Evolutionary conservation across 768 basidiomycete genomes (phyloP).

Genomic region (Mycena maculata): DNA sequence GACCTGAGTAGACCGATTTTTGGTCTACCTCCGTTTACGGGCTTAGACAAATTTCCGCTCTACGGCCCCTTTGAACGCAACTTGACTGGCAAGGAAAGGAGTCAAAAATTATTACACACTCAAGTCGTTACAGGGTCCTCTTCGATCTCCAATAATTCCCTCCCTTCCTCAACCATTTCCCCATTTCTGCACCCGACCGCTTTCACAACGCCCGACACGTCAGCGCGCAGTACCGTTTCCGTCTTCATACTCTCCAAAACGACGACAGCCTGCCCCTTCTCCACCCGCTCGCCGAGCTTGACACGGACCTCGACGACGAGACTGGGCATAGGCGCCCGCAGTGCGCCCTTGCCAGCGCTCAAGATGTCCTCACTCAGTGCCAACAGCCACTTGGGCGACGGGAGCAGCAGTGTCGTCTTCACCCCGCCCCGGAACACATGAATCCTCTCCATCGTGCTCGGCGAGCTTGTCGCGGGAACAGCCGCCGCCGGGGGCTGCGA

Average conservation of each 20-base stretch:
- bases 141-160: conserved; percentile 79
- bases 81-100: no score
- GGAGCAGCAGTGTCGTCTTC: conserved; percentile 74
- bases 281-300: conserved; percentile 78
- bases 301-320: conserved; percentile 91
- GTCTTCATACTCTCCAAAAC: conserved; percentile 98
- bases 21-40: no score
- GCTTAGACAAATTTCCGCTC: no score
- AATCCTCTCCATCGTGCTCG: conserved; percentile 75
- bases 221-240: conserved; percentile 86
- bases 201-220: conserved; percentile 74
- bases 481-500: conserved; percentile 70
- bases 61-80: no score
- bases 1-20: no score
- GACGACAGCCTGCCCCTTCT: conserved; percentile 83
- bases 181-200: conserved; percentile 83
- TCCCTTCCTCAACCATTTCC: conserved; percentile 92
- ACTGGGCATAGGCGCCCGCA: conserved; percentile 93
- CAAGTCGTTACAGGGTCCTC: conserved; percentile 41
- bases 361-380: conserved; percentile 72
- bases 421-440: conserved; percentile 77
- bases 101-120: no score
- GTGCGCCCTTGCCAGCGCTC: conserved; percentile 67
- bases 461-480: conserved; percentile 64
- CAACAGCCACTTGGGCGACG: conserved; percentile 77